Percentiles rank a stretch among this genome's conserved stretches.
These are phyloP conservation scores for Camellia japonica DNA, from an alignment of 148 eudicot genomes.

Conservation along the genomic window DNA sequence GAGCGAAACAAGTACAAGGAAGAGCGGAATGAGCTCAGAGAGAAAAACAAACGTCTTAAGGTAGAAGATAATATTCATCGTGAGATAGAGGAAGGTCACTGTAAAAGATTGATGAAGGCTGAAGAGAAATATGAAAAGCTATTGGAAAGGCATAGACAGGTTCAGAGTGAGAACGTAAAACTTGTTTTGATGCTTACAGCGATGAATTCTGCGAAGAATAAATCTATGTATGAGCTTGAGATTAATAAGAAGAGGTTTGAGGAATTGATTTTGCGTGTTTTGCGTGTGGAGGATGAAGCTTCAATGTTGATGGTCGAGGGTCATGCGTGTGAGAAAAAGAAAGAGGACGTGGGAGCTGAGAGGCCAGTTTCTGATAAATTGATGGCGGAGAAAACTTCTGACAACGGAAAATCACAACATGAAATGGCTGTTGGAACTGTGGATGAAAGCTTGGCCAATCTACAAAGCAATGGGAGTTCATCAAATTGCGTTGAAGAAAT, in stretches of 20 bases:
- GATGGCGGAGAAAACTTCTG: background rate
- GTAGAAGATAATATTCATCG: background rate
- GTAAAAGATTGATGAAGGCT: background rate
- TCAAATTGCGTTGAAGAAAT: background rate
- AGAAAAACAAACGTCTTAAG: background rate
- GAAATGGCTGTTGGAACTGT: background rate
- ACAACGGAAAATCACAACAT: background rate
- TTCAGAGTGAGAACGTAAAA: background rate
- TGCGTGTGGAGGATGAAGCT: background rate
- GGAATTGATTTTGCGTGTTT: background rate
- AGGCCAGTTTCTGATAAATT: background rate
- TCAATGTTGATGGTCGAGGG: background rate
- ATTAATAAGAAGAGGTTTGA: background rate
- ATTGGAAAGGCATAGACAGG: background rate
- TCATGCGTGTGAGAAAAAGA: background rate
- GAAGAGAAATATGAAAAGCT: constrained; percentile 3
- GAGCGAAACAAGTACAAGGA: background rate
- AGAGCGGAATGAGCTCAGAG: background rate
- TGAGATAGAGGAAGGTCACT: background rate
- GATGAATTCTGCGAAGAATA: background rate
- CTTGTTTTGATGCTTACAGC: background rate
- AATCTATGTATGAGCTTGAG: background rate
- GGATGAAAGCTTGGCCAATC: background rate
- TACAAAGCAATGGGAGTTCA: background rate
- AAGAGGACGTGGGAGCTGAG: background rate